Percentiles rank a stretch among this genome's conserved stretches.
Conservation (phyloP, 1,284 basidiomycete genomes). For the Pseudomicrostroma phylloplanum region DNA sequence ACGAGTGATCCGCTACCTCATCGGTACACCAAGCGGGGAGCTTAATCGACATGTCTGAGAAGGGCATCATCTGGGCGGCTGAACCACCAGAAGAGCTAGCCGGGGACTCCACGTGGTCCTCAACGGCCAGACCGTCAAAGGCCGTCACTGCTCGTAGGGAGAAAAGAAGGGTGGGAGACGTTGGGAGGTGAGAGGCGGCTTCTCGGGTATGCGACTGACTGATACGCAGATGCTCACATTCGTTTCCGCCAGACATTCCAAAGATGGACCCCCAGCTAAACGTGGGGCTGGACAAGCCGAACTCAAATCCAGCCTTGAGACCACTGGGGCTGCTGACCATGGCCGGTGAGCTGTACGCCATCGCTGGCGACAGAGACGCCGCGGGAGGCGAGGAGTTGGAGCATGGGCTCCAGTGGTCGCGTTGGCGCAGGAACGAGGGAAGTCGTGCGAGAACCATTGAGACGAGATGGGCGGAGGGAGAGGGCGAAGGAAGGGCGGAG, state of each 20-base stretch:
- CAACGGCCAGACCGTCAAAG: not conserved
- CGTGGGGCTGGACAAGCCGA: not conserved
- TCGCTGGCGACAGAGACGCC: not conserved
- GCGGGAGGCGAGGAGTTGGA: not conserved
- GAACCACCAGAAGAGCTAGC: not conserved
- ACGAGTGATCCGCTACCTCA: not conserved
- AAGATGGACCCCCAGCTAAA: not conserved
- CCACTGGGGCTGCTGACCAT: not conserved
- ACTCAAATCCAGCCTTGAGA: not conserved
- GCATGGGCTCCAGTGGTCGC: not conserved
- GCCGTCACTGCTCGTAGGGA: not conserved
- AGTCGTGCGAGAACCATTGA: not conserved
- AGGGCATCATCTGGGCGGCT: not conserved
- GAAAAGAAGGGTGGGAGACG: not conserved
- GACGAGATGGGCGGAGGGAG: not conserved
- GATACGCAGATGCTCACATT: not conserved
- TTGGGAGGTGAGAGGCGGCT: not conserved
- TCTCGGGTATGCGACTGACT: not conserved
- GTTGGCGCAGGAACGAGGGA: not conserved
- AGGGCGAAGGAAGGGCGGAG: too few species aligned
- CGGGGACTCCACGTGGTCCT: not conserved
- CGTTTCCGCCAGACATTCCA: not conserved
- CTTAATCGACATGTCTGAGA: not conserved
- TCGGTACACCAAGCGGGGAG: conserved; percentile 1
- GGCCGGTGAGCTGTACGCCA: not conserved